Evolutionary conservation across 164 flowering plant species (phyloP).

Genomic region (Stephania cephalantha): DNA sequence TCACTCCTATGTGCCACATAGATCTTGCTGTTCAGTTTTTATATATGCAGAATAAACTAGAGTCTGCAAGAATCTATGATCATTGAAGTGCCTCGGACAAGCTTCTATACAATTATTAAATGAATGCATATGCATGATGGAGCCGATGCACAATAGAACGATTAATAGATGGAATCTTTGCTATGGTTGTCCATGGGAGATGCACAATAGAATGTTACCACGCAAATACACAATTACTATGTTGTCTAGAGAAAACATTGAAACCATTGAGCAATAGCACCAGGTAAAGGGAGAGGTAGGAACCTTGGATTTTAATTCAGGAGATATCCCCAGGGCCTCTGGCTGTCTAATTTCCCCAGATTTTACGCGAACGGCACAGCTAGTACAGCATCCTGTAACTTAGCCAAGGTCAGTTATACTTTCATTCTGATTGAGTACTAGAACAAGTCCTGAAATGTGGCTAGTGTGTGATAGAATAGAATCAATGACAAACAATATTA

Average conservation of each 20-base stretch:
- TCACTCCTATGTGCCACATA: neutral
- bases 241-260: neutral
- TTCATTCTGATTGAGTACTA: neutral
- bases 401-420: neutral
- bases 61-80: neutral
- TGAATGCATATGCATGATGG: neutral
- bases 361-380: slow-evolving; percentile 90
- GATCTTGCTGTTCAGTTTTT: neutral
- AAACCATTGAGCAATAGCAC: neutral
- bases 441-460: neutral
- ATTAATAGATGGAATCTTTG: no score
- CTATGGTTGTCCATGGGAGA: no score
- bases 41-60: neutral
- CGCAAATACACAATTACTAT: no score
- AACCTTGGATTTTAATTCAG: slow-evolving; percentile 77
- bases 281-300: neutral
- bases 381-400: slow-evolving; percentile 85
- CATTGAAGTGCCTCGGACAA: neutral
- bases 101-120: neutral
- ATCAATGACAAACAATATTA: neutral
- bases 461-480: neutral
- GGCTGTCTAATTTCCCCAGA: slow-evolving; percentile 91
- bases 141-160: neutral
- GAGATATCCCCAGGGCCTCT: slow-evolving; percentile 93
- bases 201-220: no score